Percentiles rank a stretch among this genome's conserved stretches.
Evolutionary conservation across 768 basidiomycete genomes (phyloP).

Genomic region (Xerocomus spinulosus): DNA sequence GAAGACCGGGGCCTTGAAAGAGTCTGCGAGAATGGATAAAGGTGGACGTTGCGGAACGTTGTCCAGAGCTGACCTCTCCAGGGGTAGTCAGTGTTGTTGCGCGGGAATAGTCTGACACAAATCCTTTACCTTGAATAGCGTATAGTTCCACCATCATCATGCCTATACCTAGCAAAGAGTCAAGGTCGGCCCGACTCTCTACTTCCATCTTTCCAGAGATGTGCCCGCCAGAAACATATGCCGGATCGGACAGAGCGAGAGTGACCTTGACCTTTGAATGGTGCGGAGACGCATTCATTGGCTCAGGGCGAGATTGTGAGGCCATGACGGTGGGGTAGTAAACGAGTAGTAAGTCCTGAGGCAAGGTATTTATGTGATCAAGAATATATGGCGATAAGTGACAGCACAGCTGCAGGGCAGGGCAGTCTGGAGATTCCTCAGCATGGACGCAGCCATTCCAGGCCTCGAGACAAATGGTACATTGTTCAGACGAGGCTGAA

Average conservation of each 20-base stretch:
- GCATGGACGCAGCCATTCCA: conserved; percentile 14
- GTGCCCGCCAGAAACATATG: conserved; percentile 61
- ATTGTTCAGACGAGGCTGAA: conserved; percentile 12
- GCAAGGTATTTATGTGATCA: conserved; percentile 10
- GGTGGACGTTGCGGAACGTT: conserved; percentile 75
- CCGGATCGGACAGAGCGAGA: conserved; percentile 51
- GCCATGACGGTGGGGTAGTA: conserved; percentile 20
- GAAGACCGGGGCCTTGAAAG: conserved; percentile 78
- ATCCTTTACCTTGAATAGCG: conserved; percentile 57
- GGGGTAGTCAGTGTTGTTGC: conserved; percentile 6
- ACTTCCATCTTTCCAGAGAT: conserved; percentile 76
- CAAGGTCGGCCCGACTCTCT: conserved; percentile 67
- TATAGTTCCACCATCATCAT: conserved; percentile 75
- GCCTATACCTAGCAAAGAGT: conserved; percentile 62
- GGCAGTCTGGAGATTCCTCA: conserved; percentile 4
- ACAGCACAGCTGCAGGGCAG: conserved; percentile 3
- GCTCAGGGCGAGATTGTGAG: conserved; percentile 41
- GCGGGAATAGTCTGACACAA: background rate
- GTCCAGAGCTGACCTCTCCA: conserved; percentile 68
- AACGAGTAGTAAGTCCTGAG: background rate
- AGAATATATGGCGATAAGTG: conserved; percentile 6
- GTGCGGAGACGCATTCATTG: conserved; percentile 78
- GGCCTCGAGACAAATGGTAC: background rate
- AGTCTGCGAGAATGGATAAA: conserved; percentile 67
- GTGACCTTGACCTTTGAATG: conserved; percentile 77